A percentile compares a stretch with the other conserved stretches of the same genome.
These are phyloP conservation scores for Schizonepeta tenuifolia DNA, from an alignment of 257 asterid species.

Conservation along the genomic window DNA sequence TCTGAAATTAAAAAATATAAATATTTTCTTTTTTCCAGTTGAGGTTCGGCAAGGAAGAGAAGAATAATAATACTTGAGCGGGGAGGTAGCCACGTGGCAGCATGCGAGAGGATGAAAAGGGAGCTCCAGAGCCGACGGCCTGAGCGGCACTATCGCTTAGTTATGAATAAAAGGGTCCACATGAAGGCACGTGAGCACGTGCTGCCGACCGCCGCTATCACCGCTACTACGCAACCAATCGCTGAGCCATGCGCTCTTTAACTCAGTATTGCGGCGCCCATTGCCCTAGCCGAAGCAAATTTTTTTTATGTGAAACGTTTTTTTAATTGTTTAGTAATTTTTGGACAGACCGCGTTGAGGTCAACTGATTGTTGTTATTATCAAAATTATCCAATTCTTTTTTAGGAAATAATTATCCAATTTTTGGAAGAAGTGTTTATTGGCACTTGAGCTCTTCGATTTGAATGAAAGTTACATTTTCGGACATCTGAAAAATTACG, in stretches of 20 bases:
- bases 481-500: too few relatives aligned
- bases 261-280: constrained; percentile 34
- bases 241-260: not conserved
- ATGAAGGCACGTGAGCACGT: constrained; percentile 60
- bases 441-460: too few relatives aligned
- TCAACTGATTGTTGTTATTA: too few relatives aligned
- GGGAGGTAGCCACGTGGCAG: constrained; percentile 27
- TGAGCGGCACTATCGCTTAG: constrained; percentile 15
- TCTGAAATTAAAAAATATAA: not conserved
- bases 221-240: constrained; percentile 25
- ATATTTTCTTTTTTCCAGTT: not conserved
- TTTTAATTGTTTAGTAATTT: too few relatives aligned
- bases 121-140: constrained; percentile 26
- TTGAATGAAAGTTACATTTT: too few relatives aligned
- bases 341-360: too few relatives aligned
- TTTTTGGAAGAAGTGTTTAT: too few relatives aligned
- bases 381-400: too few relatives aligned
- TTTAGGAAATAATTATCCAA: too few relatives aligned
- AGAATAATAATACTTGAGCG: not conserved
- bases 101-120: constrained; percentile 16
- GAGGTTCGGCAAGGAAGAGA: not conserved
- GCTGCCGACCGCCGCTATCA: constrained; percentile 41
- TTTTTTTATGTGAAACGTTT: too few relatives aligned
- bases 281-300: not conserved
- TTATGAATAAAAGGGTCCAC: constrained; percentile 41